phyloP scores from a whole-genome alignment of 2,329 filamentous ascomycete species.

The Penicillium hesseltinei region DNA sequence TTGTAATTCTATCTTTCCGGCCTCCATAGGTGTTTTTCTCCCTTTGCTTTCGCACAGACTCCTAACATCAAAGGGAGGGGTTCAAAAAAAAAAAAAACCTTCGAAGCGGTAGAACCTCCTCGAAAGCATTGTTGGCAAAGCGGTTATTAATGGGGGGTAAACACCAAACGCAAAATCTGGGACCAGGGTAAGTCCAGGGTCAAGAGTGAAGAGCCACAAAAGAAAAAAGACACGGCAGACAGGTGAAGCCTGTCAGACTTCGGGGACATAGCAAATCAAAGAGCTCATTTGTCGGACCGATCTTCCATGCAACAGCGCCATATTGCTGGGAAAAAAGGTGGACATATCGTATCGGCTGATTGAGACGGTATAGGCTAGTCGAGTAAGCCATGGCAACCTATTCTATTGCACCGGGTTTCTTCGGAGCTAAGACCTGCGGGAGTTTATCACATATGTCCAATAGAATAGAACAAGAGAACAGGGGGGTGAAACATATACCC shows the following conservation, averaged over 20 bases:
- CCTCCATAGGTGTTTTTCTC: background rate
- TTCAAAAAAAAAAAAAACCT: background rate
- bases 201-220: constrained; percentile 1
- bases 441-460: constrained; percentile 15
- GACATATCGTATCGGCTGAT: constrained; percentile 11
- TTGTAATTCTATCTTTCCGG: constrained; percentile 3
- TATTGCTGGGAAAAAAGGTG: constrained; percentile 1
- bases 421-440: constrained; percentile 14
- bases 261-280: constrained; percentile 7
- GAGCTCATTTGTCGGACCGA: constrained; percentile 13
- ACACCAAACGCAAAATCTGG: background rate
- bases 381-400: constrained; percentile 9
- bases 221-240: constrained; percentile 1
- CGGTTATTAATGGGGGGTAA: background rate
- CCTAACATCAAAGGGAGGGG: background rate
- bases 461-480: constrained; percentile 2
- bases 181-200: background rate
- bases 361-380: constrained; percentile 9
- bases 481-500: constrained; percentile 11
- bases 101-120: background rate
- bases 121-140: background rate
- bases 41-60: constrained; percentile 4
- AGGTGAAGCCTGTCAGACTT: constrained; percentile 15
- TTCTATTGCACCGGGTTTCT: constrained; percentile 9
- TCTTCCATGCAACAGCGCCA: constrained; percentile 9